Evolutionary conservation across 176 grass and related monocot species (phyloP), one percentile per base, ranked within the genome.

Genomic region (Cenchrus americanus): DNA sequence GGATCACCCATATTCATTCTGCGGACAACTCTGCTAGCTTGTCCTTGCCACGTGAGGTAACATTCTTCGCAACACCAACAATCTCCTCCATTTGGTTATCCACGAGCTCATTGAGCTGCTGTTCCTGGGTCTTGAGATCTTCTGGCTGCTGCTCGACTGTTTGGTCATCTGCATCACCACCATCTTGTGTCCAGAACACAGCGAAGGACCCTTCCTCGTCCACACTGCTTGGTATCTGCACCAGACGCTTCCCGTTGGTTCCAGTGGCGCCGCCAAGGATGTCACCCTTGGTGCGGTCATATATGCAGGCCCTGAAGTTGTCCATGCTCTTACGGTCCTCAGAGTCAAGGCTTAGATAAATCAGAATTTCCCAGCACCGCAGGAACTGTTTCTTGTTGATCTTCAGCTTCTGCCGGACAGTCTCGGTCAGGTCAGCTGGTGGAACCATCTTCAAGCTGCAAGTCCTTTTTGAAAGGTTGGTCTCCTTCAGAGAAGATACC

Each of bases 321-420:
- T 92, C 78, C 75, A 89, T 82, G 59, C 87, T 87, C 86, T 84
- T 96, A 43, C 5, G 61, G 57, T 93, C 67, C 40, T 91, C 62
- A 6, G 80, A 75, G 2, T 90, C 83, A 48, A 99, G 93, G 82
- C 85, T 92, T 86, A 96, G 84, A 79, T 92, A 96, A 51, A 96
- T 78, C 58, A 99, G 83, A 51, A 99, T 91, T 43, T 96, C 91
- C 93, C 96, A 96, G 78, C 96, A 96, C 60, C 86, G 61, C 9
- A 90, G 74, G 43, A 99, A 94, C 71, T 94, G 87, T 69, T 99
- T 94, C 91, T 87, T 96, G 87, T 94, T 96, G 76, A 99, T 94
- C 78, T 94, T 99, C 80, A 94, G 62, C 73, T 92, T 87, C 55
- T 76, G 89, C 12, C 93, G 86, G 21, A 84, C 93, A 26, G 78